Conservation (phyloP, 768 basidiomycete genomes). For the Stropharia rugosoannulata region DNA sequence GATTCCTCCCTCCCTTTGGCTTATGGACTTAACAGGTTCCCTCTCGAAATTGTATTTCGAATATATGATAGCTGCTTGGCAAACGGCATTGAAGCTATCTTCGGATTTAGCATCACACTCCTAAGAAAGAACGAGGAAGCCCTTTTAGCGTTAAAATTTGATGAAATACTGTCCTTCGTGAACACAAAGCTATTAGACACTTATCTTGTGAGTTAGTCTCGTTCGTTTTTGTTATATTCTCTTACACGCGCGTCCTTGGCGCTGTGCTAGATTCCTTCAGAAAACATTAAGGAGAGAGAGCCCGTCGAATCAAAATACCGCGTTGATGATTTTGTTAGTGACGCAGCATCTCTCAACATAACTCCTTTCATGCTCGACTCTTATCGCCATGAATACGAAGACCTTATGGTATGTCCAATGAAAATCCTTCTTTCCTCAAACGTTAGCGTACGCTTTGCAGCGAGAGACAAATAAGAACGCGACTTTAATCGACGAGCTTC, state of each 20-base stretch:
- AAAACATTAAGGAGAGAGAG: slow-evolving; percentile 24
- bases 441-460: slow-evolving; percentile 22
- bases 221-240: not conserved
- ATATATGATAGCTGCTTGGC: slow-evolving; percentile 97
- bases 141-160: slow-evolving; percentile 83
- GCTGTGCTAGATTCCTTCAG: slow-evolving; percentile 1
- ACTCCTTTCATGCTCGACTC: slow-evolving; percentile 96
- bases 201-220: slow-evolving; percentile 50
- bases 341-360: slow-evolving; percentile 82
- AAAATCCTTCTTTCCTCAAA: not conserved
- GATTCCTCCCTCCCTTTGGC: not conserved
- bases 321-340: slow-evolving; percentile 83
- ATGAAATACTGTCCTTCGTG: slow-evolving; percentile 83
- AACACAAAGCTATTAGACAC: slow-evolving; percentile 80
- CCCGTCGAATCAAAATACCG: slow-evolving; percentile 43
- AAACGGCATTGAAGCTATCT: slow-evolving; percentile 95
- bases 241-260: too few relatives aligned
- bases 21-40: slow-evolving; percentile 60
- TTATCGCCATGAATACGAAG: slow-evolving; percentile 87
- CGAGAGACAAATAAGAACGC: slow-evolving; percentile 81
- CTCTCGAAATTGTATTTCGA: slow-evolving; percentile 89
- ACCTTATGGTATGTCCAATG: slow-evolving; percentile 50
- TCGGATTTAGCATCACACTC: slow-evolving; percentile 88
- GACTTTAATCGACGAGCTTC: slow-evolving; percentile 77
- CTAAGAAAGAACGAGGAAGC: slow-evolving; percentile 85